These are phyloP conservation scores for Ampelocalamus luodianensis DNA, from an alignment of 176 grass and related monocot species.

Conservation along the genomic window DNA sequence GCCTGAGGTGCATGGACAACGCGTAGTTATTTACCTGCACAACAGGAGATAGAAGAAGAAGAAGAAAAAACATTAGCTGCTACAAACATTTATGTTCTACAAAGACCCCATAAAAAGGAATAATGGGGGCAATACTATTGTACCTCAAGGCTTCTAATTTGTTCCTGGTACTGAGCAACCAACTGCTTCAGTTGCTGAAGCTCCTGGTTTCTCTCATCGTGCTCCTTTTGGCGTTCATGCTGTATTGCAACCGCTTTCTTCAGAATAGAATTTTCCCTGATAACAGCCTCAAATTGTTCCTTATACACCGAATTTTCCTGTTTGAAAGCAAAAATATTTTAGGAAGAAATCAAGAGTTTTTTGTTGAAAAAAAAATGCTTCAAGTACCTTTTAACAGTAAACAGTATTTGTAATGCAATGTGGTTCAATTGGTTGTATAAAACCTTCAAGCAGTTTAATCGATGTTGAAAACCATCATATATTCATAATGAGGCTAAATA, in stretches of 20 bases:
- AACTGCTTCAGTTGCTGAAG: slow-evolving; percentile 71
- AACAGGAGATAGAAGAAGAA: background rate
- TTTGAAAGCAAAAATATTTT: slow-evolving; percentile 11
- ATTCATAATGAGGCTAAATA: slow-evolving; percentile 23
- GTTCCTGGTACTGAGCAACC: slow-evolving; percentile 71
- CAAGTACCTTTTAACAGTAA: background rate
- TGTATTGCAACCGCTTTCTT: slow-evolving; percentile 82
- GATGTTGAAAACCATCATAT: background rate
- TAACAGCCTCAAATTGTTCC: slow-evolving; percentile 59
- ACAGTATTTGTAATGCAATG: background rate
- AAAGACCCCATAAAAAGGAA: background rate
- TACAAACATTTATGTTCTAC: background rate
- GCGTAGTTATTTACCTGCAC: slow-evolving; percentile 75
- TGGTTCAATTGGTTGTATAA: background rate
- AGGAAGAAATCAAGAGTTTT: background rate
- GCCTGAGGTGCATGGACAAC: slow-evolving; percentile 69
- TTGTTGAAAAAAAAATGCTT: background rate
- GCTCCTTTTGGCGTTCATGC: slow-evolving; percentile 70
- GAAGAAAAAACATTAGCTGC: background rate
- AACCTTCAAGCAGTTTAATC: background rate
- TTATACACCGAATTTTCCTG: slow-evolving; percentile 66
- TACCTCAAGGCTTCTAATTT: slow-evolving; percentile 79
- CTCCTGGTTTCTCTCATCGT: slow-evolving; percentile 59
- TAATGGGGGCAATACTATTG: background rate
- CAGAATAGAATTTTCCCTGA: slow-evolving; percentile 70